phyloP scores from a whole-genome alignment of 2,329 filamentous ascomycete genomes.

The Aspergillus aculeatus region DNA sequence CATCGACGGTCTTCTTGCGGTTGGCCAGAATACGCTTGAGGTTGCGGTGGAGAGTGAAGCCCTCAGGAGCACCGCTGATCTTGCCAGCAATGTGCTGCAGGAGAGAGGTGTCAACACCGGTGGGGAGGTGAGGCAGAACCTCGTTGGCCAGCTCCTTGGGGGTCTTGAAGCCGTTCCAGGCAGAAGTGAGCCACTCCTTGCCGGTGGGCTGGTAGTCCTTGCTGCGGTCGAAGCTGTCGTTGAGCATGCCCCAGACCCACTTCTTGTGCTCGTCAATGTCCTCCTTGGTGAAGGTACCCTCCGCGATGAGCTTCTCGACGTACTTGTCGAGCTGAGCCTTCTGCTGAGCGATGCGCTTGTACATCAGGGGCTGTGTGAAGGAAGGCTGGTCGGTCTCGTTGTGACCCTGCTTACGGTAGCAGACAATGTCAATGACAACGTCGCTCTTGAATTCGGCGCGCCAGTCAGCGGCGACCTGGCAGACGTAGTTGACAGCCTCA shows the following conservation, averaged over 20 bases:
- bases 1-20: slow-evolving; percentile 85
- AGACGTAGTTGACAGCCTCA: slow-evolving; percentile 97
- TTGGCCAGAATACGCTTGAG: slow-evolving; percentile 90
- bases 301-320: slow-evolving; percentile 81
- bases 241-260: slow-evolving; percentile 99
- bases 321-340: slow-evolving; percentile 86
- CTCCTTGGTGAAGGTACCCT: slow-evolving; percentile 94
- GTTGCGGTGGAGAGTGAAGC: slow-evolving; percentile 88
- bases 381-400: slow-evolving; percentile 99
- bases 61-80: slow-evolving; percentile 76
- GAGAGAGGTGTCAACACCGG: slow-evolving; percentile 69
- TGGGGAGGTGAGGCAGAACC: slow-evolving; percentile 86
- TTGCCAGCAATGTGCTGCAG: slow-evolving; percentile 79
- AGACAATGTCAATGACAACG: slow-evolving; percentile 96
- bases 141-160: slow-evolving; percentile 96
- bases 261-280: slow-evolving; percentile 99
- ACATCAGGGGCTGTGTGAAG: slow-evolving; percentile 99
- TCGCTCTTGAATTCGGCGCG: slow-evolving; percentile 98
- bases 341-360: slow-evolving; percentile 91
- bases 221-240: slow-evolving; percentile 94
- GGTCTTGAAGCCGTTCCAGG: slow-evolving; percentile 99
- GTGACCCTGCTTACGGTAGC: slow-evolving; percentile 98
- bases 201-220: slow-evolving; percentile 96
- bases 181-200: slow-evolving; percentile 97
- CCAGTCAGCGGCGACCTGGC: slow-evolving; percentile 95